Conservation (phyloP, 2,329 filamentous ascomycete species). For the Dactylellina drechsleri region DNA sequence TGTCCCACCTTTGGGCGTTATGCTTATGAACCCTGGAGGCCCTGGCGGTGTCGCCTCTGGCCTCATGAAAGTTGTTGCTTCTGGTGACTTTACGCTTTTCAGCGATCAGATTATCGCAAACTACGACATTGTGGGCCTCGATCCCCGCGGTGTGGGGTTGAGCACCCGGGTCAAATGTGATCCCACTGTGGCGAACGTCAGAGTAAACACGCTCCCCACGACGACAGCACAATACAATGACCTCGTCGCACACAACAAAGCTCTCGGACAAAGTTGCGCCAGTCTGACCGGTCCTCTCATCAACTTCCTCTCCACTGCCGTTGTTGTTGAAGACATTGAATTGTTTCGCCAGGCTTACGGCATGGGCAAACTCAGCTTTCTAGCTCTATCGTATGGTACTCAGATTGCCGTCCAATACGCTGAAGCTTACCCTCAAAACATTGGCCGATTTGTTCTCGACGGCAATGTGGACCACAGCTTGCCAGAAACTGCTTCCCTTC, state of each 20-base stretch:
- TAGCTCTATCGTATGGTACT: constrained; percentile 65
- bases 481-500: constrained; percentile 60
- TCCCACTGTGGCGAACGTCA: constrained; percentile 61
- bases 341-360: constrained; percentile 60
- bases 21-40: constrained; percentile 64
- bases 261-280: not conserved
- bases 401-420: constrained; percentile 64
- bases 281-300: not conserved
- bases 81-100: constrained; percentile 38
- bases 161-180: constrained; percentile 63
- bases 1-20: constrained; percentile 58
- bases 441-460: constrained; percentile 64
- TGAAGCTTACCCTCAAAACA: constrained; percentile 63
- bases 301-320: not conserved
- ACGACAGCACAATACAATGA: constrained; percentile 61
- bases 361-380: constrained; percentile 60
- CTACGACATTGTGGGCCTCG: constrained; percentile 64
- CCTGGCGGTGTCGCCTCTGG: constrained; percentile 61
- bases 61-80: constrained; percentile 54
- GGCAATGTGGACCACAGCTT: constrained; percentile 64
- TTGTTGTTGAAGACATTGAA: constrained; percentile 53
- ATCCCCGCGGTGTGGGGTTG: constrained; percentile 63
- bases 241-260: constrained; percentile 61
- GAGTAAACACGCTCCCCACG: constrained; percentile 61
- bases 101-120: constrained; percentile 58